A percentile compares a stretch with the other conserved stretches of the same genome.
These are phyloP conservation scores for Phycomyces nitens DNA, from an alignment of 192 early-diverging fungal genomes.

Conservation along the genomic window DNA sequence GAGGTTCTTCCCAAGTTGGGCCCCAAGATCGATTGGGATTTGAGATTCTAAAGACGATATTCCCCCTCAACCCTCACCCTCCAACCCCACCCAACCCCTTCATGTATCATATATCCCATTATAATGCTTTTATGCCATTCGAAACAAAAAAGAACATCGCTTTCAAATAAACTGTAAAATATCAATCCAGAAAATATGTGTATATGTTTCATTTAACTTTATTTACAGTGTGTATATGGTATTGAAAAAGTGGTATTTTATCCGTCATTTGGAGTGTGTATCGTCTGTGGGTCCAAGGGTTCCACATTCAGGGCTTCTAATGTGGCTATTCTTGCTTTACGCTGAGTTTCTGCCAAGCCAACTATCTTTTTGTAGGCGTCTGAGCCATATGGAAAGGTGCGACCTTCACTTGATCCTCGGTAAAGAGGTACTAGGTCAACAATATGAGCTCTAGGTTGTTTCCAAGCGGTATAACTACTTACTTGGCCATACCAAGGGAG, in stretches of 20 bases:
- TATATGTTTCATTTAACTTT: too few species aligned
- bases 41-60: constrained; percentile 42
- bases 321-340: background rate
- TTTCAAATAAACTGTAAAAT: too few species aligned
- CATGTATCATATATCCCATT: background rate
- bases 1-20: constrained; percentile 88
- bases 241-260: too few species aligned
- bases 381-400: background rate
- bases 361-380: background rate
- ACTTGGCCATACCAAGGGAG: constrained; percentile 28
- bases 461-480: too few species aligned
- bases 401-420: background rate
- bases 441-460: background rate
- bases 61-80: background rate
- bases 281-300: background rate
- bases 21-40: constrained; percentile 90
- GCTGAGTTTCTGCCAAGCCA: background rate
- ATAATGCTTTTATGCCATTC: too few species aligned
- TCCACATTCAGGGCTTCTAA: background rate
- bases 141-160: too few species aligned
- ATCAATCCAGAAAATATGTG: too few species aligned
- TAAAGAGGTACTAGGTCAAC: constrained; percentile 1
- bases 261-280: too few species aligned
- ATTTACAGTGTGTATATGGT: too few species aligned
- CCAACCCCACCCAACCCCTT: background rate